These are phyloP conservation scores for Hypoxylon intermedium DNA, from an alignment of 495 filamentous ascomycete species.

Conservation along the genomic window DNA sequence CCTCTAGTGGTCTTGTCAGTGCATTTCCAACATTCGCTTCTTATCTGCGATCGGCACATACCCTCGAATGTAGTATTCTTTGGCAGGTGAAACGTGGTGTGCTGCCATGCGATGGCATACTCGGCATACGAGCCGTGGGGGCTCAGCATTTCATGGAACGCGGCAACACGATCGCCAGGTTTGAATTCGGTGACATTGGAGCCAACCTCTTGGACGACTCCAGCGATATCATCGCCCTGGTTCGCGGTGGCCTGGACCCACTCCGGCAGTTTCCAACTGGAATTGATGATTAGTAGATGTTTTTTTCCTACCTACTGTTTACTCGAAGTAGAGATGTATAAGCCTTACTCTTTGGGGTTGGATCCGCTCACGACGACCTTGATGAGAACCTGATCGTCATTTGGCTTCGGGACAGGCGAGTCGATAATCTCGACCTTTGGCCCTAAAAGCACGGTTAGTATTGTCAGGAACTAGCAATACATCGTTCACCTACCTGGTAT, in stretches of 20 bases:
- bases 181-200: slow-evolving; percentile 66
- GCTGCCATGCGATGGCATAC: slow-evolving; percentile 68
- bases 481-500: slow-evolving; percentile 40
- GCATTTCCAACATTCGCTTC: background rate
- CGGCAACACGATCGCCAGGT: slow-evolving; percentile 72
- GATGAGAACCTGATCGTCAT: slow-evolving; percentile 70
- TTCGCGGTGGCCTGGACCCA: slow-evolving; percentile 48
- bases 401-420: slow-evolving; percentile 66
- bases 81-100: slow-evolving; percentile 75
- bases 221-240: slow-evolving; percentile 76
- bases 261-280: slow-evolving; percentile 66
- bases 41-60: slow-evolving; percentile 27
- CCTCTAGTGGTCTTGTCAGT: slow-evolving; percentile 55
- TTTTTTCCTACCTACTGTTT: too few relatives aligned
- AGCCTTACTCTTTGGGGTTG: slow-evolving; percentile 89
- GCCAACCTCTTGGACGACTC: slow-evolving; percentile 69
- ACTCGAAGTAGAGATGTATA: too few relatives aligned
- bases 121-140: slow-evolving; percentile 71
- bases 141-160: slow-evolving; percentile 66
- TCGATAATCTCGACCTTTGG: slow-evolving; percentile 67
- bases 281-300: too few relatives aligned
- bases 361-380: slow-evolving; percentile 71
- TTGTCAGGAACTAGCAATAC: background rate
- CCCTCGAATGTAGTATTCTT: slow-evolving; percentile 71
- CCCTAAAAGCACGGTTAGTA: slow-evolving; percentile 35